phyloP scores from a whole-genome alignment of 1,284 basidiomycete genomes.

The Rhizoctonia solani region DNA sequence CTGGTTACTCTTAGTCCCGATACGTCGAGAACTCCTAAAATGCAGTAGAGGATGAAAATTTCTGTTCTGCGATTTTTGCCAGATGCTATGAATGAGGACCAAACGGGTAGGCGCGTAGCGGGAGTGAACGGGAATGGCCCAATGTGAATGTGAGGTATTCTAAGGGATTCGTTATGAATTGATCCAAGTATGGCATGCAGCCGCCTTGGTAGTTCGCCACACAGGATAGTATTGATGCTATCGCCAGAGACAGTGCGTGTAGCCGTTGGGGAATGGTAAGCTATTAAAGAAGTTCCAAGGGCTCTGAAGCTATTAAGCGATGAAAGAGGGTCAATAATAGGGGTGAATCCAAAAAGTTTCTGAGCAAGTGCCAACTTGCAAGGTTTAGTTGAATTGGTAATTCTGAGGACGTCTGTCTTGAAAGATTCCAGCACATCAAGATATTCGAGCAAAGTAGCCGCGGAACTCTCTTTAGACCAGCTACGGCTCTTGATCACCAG shows the following conservation, averaged over 20 bases:
- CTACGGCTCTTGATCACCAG: neutral
- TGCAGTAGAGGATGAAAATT: too few species aligned
- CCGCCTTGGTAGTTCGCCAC: too few species aligned
- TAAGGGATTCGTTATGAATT: too few species aligned
- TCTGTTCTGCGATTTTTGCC: too few species aligned
- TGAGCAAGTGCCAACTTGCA: constrained; percentile 1
- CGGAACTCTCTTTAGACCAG: constrained; percentile 1
- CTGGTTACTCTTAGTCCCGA: neutral
- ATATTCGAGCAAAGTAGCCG: neutral
- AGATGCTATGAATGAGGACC: too few species aligned
- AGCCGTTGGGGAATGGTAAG: too few species aligned
- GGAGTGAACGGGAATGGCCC: too few species aligned
- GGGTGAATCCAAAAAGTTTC: constrained; percentile 11
- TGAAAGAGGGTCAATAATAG: neutral
- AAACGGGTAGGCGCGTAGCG: too few species aligned
- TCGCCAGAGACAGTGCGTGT: too few species aligned
- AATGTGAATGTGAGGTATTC: too few species aligned
- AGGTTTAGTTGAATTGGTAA: neutral
- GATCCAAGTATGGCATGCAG: too few species aligned
- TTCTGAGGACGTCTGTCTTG: neutral
- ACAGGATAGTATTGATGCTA: too few species aligned
- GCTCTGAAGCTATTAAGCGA: neutral
- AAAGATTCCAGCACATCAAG: neutral
- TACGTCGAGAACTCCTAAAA: neutral
- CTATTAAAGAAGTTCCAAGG: neutral